Evolutionary conservation across 2,329 filamentous ascomycete species (phyloP), one percentile per base, ranked within the genome.

Genomic region (Penicillium italicum): DNA sequence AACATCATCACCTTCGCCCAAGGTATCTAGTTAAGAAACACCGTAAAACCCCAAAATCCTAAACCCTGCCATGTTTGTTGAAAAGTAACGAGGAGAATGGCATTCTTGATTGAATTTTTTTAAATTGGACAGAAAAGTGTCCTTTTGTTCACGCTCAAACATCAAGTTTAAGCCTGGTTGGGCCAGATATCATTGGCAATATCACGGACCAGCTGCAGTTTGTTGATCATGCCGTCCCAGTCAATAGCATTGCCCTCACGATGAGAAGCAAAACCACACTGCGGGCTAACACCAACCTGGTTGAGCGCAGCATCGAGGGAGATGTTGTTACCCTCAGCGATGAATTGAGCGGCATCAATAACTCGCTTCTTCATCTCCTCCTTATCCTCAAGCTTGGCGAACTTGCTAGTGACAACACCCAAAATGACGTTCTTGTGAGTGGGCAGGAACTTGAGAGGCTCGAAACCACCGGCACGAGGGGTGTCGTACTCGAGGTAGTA

Each of bases 171-270:
- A 60, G 76, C 69, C 74, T 83, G 74, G 20, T 78, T 77, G 4
- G 80, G 79, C 89, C 88, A 92, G 55, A 91, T 82, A 66, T 87
- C 83, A 67, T 91, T 82, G 3, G 89, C 88, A 65, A 92, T 84
- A 63, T 84, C 78, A 60, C 88, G 82, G 18, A 91, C 86, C 50
- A 92, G 74, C 62, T 82, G 77, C 66, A 92, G 74, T 77, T 91
- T 92, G 72, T 82, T 84, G 74, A 83, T 83, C 85, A 91, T 87
- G 59, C 89, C 87, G 43, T 89, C 82, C 59, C 84, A 77, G 22
- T 80, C 82, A 51, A 92, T 77, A 14, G 84, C 81, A 68, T 92
- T 91, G 0, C 88, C 89, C 65, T 82, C 85, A 62, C 87, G 84
- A 69, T 92, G 88, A 34, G 85, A 89, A 34, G 87, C 89, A 71